phyloP scores from a whole-genome alignment of 495 filamentous ascomycete genomes.

The Penicillium cataractarum region DNA sequence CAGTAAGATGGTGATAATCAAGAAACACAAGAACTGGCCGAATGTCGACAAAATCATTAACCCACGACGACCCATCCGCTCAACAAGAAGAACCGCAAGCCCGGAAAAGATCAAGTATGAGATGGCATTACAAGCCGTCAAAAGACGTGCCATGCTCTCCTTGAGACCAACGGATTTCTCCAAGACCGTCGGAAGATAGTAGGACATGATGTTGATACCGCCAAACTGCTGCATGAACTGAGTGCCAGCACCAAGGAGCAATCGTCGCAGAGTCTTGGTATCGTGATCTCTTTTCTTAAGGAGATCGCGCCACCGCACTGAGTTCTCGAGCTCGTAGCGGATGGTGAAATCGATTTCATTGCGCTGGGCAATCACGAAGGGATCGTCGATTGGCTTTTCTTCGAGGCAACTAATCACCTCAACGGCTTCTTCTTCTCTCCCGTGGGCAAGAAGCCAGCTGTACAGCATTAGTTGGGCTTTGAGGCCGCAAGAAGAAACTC shows the following conservation, averaged over 20 bases:
- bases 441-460: not conserved
- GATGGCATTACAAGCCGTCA: not conserved
- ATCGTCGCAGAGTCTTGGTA: slow-evolving; percentile 18
- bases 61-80: not conserved
- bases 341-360: not conserved
- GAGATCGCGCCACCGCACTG: not conserved
- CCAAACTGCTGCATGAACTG: slow-evolving; percentile 59
- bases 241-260: slow-evolving; percentile 53
- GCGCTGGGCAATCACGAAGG: not conserved
- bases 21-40: not conserved
- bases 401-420: not conserved
- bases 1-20: not conserved
- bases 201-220: slow-evolving; percentile 53
- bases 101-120: not conserved
- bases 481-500: too few relatives aligned
- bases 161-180: slow-evolving; percentile 45
- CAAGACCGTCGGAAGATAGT: slow-evolving; percentile 55
- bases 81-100: not conserved
- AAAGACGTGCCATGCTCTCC: not conserved
- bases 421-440: not conserved
- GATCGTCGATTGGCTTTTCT: not conserved
- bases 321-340: not conserved
- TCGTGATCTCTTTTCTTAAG: not conserved
- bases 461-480: not conserved
- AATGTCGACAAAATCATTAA: not conserved